Conservation (phyloP, 257 asterid species). For the Verbascum thapsus region DNA sequence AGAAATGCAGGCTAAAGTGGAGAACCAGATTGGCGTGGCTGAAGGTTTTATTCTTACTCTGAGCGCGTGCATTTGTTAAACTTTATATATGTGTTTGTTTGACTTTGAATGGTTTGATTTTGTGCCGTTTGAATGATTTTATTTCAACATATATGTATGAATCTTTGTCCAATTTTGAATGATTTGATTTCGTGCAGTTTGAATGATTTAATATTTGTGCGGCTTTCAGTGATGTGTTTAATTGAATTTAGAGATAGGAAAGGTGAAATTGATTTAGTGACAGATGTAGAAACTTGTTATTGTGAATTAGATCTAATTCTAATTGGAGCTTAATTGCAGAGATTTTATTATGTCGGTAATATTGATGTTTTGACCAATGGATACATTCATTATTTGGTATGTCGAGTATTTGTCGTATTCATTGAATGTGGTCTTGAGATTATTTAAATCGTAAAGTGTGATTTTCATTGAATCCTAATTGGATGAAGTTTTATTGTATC, state of each 20-base stretch:
- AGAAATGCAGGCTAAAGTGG: conserved; percentile 66
- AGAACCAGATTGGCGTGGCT: conserved; percentile 55
- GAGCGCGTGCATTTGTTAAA: not conserved
- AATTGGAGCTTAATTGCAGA: not conserved
- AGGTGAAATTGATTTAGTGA: not conserved
- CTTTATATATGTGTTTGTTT: conserved; percentile 5
- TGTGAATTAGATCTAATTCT: conserved; percentile 2
- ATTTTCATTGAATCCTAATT: not conserved
- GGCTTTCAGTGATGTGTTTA: not conserved
- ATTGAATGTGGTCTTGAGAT: not conserved
- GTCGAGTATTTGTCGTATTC: conserved; percentile 2
- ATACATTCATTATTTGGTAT: not conserved
- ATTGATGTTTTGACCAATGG: conserved; percentile 7
- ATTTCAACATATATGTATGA: no score
- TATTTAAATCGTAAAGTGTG: conserved; percentile 11
- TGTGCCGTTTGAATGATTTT: not conserved
- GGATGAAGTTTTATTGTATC: not conserved
- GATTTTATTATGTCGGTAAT: not conserved
- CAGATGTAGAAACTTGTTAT: not conserved
- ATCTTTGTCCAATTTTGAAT: conserved; percentile 5
- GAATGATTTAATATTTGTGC: no score
- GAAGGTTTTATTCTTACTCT: conserved; percentile 46
- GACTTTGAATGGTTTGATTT: conserved; percentile 11
- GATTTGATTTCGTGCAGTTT: not conserved
- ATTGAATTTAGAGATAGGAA: not conserved